phyloP scores from a whole-genome alignment of 352 stramenopile genomes.

The Globisporangium splendens region DNA sequence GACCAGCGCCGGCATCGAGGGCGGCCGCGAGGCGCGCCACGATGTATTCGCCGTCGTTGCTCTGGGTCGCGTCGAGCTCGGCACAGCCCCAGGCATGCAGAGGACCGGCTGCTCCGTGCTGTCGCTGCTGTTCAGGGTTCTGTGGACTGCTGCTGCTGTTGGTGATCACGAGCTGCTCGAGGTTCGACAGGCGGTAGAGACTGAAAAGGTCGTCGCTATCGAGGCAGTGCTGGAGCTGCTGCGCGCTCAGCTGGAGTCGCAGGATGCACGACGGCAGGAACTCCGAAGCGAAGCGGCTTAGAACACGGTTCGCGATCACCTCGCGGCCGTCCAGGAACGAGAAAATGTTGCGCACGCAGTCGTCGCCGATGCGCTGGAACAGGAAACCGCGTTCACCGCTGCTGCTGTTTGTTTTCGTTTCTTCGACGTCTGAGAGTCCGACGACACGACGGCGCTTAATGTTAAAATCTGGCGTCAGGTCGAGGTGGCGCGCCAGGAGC shows the following conservation, averaged over 20 bases:
- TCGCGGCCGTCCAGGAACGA: slow-evolving; percentile 62
- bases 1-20: slow-evolving; percentile 30
- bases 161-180: slow-evolving; percentile 58
- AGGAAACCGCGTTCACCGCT: slow-evolving; percentile 1
- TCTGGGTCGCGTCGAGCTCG: slow-evolving; percentile 49
- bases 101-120: slow-evolving; percentile 2
- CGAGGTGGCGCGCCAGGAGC: slow-evolving; percentile 18
- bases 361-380: slow-evolving; percentile 36
- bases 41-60: slow-evolving; percentile 49
- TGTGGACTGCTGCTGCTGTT: slow-evolving; percentile 15
- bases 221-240: slow-evolving; percentile 32
- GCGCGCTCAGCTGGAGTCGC: slow-evolving; percentile 41
- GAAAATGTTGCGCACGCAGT: slow-evolving; percentile 52
- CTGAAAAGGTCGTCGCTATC: slow-evolving; percentile 14
- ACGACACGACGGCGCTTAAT: slow-evolving; percentile 41
- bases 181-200: slow-evolving; percentile 44
- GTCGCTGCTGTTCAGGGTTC: not conserved
- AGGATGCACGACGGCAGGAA: slow-evolving; percentile 54
- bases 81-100: slow-evolving; percentile 63
- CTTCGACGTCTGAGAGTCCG: slow-evolving; percentile 2
- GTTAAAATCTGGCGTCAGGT: slow-evolving; percentile 10
- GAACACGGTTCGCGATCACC: slow-evolving; percentile 34
- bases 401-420: slow-evolving; percentile 1
- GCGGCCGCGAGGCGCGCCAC: slow-evolving; percentile 39
- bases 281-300: slow-evolving; percentile 47